Base-by-base conservation (phyloP, 2,329 filamentous ascomycete genomes). In the Trichoderma brevicompactum region DNA sequence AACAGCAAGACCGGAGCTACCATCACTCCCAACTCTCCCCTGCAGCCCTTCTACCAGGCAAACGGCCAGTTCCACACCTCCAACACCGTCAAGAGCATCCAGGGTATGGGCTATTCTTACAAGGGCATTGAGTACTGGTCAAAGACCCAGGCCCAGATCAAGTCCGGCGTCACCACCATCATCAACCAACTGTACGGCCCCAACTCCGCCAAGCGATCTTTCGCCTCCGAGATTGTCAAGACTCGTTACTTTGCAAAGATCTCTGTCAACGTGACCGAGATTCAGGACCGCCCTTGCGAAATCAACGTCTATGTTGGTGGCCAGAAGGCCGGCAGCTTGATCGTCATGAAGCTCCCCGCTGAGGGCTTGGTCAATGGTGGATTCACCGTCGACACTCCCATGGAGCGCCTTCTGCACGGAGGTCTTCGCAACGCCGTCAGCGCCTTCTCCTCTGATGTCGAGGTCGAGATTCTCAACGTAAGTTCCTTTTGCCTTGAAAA, bases 311-410 rank as follows among this genome's bases (percentile, higher is more conserved):
- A 73, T 44, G 67, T 80, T 19, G 70, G 71, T 19, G 74, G 72
- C 34, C 70, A 74, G 62, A 68, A 68, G 13, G 74, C 75, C 15
- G 77, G 76, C 19, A 75, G 72, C 48, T 69, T 79, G 52, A 74
- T 77, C 1, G 71, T 80, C 54, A 76, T 79, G 75, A 70, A 69
- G 65, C 75, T 76, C 68, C 78, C 77, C 23, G 66, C 69, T 2
- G 66, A 63, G 12, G 78, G 77, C 54, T 73, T 67, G 34, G 53
- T 75, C 6, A 68, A 77, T 65, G 77, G 75, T 32, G 72, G 70
- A 28, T 72, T 78, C 43, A 77, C 82, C 54, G 77, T 82, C 56
- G 78, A 79, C 66, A 87, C 89, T 70, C 90, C 90, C 9, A 90
- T 93, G 76, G 88, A 90, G 72, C 70, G 13, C 7, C 52, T 66